Evolutionary conservation across 2,329 filamentous ascomycete species (phyloP), one percentile per base, ranked within the genome.

Genomic region (Berkeleyomyces basicola): DNA sequence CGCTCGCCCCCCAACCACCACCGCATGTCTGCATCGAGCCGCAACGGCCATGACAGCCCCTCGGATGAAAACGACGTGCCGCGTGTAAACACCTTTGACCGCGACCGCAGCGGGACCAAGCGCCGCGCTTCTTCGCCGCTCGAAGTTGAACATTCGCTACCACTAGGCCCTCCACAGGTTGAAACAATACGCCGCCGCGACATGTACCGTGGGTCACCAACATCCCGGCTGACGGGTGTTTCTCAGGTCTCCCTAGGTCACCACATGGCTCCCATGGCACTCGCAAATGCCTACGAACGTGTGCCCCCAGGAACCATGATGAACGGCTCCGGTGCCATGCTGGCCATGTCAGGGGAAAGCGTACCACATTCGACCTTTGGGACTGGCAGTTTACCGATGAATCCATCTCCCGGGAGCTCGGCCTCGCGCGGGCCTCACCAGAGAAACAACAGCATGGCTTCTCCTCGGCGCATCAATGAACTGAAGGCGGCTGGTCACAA

Each of bases 81-180:
- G 43, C 68, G 67, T 1, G 67, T 67, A 16, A 74, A 76, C 16
- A 77, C 79, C n/a, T 74, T 73, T 68, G 78, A 79, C 81, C 7
- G 79, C 81, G 70, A 77, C 69, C 69, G 76, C 66, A 67, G 78
- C 7, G 78, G 79, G 5, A 77, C 77, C 65, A 83, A 83, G 71
- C 76, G 81, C 57, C 74, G 80, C 46, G 80, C 80, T 1, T 79
- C 79, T 0, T 82, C 80, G 36, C 80, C 80, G 0, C 77, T 76
- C 0, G 72, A 74, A 2, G 78, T 79, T 9, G 79, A 81, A 37
- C 69, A 74, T 5, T 68, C 73, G 16, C 67, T 74, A n/a, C 72
- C 73, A 63, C 71, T 68, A 14, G 69, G 75, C 39, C 64, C 72
- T 2, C 71, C 72, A 39, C 73, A 75, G 37, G 73, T 72, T 57